Base-by-base conservation (phyloP, 805 yeast genomes). In the Ogataea saltuana region DNA sequence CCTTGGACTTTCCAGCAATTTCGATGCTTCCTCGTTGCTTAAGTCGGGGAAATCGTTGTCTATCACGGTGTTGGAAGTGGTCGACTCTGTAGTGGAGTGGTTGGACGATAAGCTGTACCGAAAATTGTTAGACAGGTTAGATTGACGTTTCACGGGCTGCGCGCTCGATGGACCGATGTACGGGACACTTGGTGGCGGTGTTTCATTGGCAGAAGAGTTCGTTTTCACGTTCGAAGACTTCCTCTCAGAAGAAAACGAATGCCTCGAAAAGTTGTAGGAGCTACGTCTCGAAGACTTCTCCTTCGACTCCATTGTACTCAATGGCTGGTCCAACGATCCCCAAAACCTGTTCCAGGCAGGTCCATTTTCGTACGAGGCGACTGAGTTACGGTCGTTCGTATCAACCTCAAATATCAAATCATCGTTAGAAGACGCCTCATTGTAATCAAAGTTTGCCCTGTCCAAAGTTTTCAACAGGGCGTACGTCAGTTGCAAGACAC, bases 401-500 rank as follows among this genome's bases (percentile, higher is more conserved):
- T 35, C 48, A 17, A 54, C 39, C 39, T 62, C 71, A 65, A 66
- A 45, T 55, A 60, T 39, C 46, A 56, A 39, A 51, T 66, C 70
- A 60, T 65, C 31, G 56, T 60, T 7, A 54, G 64, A 18, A 49
- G 49, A 40, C 39, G 59, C 27, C 3, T 58, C 62, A 46, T 19
- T 50, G 41, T 41, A 51, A 11, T 48, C 41, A 29, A 54, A 45
- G 28, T 54, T 51, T 5, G 58, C 59, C 18, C 55, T 54, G 43
- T 59, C 68, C 22, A 72, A 52, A 18, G 67, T 69, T 11, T 61
- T 53, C 18, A 72, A 49, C 18, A 73, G 63, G 10, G 72, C 67
- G 42, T 68, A 69, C 0, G 75, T 72, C 39, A 72, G 45, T 39
- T 72, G 74, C 17, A 72, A 50, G 3, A 72, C 76, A 46, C 71